These are phyloP conservation scores for Tulasnella sp. DNA, from an alignment of 768 basidiomycete species.

Conservation along the genomic window DNA sequence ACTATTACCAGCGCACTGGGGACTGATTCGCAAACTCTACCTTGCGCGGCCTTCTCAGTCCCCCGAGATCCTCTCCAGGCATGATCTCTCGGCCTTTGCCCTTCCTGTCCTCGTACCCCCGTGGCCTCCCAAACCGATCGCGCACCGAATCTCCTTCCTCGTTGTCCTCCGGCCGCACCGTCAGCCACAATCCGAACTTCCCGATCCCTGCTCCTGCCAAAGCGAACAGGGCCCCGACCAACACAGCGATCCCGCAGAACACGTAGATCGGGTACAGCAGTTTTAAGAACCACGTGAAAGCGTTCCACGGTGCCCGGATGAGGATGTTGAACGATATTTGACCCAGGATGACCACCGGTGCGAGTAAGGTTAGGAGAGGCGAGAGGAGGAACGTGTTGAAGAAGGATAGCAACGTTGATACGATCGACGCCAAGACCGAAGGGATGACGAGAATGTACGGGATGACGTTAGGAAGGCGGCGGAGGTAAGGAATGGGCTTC, in stretches of 20 bases:
- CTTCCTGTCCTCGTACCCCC: background rate
- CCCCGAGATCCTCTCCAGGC: background rate
- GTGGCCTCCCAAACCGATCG: background rate
- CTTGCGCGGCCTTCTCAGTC: background rate
- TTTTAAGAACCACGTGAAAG: constrained; percentile 43
- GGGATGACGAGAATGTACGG: constrained; percentile 32
- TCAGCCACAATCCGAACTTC: background rate
- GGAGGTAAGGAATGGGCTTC: constrained; percentile 6
- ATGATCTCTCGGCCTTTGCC: background rate
- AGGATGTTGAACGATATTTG: constrained; percentile 45
- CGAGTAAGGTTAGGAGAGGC: constrained; percentile 39
- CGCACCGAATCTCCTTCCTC: background rate
- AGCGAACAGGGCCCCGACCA: constrained; percentile 50
- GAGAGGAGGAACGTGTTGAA: constrained; percentile 32
- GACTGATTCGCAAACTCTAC: constrained; percentile 9
- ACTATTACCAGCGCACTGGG: background rate
- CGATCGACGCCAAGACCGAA: constrained; percentile 20
- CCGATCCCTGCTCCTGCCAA: constrained; percentile 37
- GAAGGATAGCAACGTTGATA: constrained; percentile 19
- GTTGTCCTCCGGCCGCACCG: background rate
- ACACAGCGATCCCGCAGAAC: constrained; percentile 54
- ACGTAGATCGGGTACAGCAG: constrained; percentile 56
- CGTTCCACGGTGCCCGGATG: constrained; percentile 47
- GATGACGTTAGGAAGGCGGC: constrained; percentile 26
- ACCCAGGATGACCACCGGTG: constrained; percentile 48